Conservation (phyloP, 441 rosid species). For the Populus hybrid region DNA sequence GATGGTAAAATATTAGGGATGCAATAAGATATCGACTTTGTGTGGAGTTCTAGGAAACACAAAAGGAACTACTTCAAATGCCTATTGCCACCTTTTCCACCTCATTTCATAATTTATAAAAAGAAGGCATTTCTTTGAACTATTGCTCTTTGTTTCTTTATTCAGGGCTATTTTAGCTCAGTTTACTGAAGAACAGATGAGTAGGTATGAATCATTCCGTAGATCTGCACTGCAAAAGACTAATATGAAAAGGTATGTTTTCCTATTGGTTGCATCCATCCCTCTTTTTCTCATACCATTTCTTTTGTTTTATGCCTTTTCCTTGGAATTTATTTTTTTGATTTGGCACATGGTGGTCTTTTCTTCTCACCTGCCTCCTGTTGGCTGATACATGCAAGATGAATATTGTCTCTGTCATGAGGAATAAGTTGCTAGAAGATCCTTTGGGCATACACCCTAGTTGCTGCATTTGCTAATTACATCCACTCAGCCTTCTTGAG, state of each 20-base stretch:
- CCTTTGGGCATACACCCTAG: background rate
- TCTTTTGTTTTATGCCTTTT: background rate
- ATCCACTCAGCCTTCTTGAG: background rate
- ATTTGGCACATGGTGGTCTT: background rate
- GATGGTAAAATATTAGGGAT: background rate
- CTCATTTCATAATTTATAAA: background rate
- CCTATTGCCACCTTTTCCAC: background rate
- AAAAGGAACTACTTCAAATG: background rate
- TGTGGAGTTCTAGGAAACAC: background rate
- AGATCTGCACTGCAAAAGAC: conserved; percentile 93
- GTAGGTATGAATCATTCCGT: conserved; percentile 84
- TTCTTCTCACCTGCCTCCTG: background rate
- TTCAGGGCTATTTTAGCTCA: conserved; percentile 70
- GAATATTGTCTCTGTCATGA: background rate
- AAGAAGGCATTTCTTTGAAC: background rate
- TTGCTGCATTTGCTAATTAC: background rate
- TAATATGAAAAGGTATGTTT: conserved; percentile 71
- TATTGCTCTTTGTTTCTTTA: conserved; percentile 4
- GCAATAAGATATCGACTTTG: background rate
- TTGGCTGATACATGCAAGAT: background rate
- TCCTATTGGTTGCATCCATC: background rate
- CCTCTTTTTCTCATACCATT: background rate
- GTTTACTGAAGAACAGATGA: conserved; percentile 81
- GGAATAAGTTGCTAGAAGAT: background rate
- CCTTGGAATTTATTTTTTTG: background rate